Evolutionary conservation across 257 asterid species (phyloP), one percentile per base, ranked within the genome.

Genomic region (Euphrasia confusa): DNA sequence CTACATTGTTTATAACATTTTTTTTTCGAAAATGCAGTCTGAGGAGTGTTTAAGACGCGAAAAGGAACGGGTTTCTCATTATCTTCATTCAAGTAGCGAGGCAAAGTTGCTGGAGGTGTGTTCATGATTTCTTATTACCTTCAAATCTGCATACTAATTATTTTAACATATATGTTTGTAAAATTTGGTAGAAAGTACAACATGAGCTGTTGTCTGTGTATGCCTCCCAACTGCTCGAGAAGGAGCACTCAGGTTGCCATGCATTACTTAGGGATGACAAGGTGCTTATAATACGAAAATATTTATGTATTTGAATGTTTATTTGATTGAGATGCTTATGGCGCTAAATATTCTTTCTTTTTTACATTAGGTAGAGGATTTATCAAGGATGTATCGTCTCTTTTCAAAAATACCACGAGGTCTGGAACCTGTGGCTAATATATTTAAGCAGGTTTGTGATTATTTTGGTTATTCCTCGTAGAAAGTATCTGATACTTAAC

Each of bases 211-310:
- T 81, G 77, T 54, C 83, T 68, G 80, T 76, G 28, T 81, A 81
- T 75, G 81, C 82, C 35, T 77, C 84, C 64, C 87, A 81, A 75
- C 69, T 78, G 49, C 83, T 87, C 45, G 97, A 90, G 80, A 90
- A 90, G 77, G 97, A 90, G 78, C 86, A 90, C 69, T 90, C 97
- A 44, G 96, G 97, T 64, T 90, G 97, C 65, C 95, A 87, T 72
- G 93, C 96, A n/a, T 72, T 90, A 61, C 93, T 90, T 39, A 85
- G 93, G 77, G 97, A 90, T 70, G 90, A 85, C 63, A 90, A 90
- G 96, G 96, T 89, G 65, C 67, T 63, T 33, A 35, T 14, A 47
- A 30, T 56, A 28, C 11, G 47, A 26, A 67, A 8, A 35, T 62
- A 27, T 42, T 61, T 64, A 47, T 59, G 26, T 27, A 1, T 47